These are phyloP conservation scores for Musa acuminata DNA, from an alignment of 176 grass and related monocot genomes.

Conservation along the genomic window DNA sequence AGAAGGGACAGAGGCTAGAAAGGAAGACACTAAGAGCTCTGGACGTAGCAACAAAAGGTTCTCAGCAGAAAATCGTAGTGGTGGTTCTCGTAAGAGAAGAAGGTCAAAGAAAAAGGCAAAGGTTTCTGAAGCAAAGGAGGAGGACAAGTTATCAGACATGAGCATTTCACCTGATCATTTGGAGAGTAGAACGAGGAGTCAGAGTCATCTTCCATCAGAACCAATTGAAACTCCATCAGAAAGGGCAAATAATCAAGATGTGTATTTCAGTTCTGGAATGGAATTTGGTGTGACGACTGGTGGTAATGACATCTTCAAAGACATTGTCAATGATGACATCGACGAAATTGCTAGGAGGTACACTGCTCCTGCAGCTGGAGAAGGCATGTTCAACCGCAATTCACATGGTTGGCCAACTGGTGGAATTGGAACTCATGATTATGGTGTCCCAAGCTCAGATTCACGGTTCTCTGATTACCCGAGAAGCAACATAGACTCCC, in stretches of 20 bases:
- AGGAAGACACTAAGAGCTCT: conserved; percentile 1
- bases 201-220: conserved; percentile 12
- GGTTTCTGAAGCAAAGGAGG: conserved; percentile 7
- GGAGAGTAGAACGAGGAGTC: conserved; percentile 21
- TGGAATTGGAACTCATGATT: conserved; percentile 13
- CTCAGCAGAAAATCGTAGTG: not conserved
- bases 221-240: conserved; percentile 3
- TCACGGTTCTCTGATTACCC: not conserved
- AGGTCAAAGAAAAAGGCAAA: conserved; percentile 10
- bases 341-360: conserved; percentile 14
- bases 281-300: not conserved
- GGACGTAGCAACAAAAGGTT: conserved; percentile 12
- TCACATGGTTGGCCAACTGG: conserved; percentile 16
- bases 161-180: conserved; percentile 31
- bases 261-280: not conserved
- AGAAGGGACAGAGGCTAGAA: not conserved
- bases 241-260: not conserved
- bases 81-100: conserved; percentile 4
- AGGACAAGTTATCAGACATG: conserved; percentile 36
- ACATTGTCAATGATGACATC: conserved; percentile 3
- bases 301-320: not conserved
- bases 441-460: conserved; percentile 1
- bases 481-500: conserved; percentile 8
- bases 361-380: not conserved
- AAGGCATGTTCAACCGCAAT: conserved; percentile 1